These are phyloP conservation scores for Collybia sp. DNA, from an alignment of 768 basidiomycete genomes.

Conservation along the genomic window DNA sequence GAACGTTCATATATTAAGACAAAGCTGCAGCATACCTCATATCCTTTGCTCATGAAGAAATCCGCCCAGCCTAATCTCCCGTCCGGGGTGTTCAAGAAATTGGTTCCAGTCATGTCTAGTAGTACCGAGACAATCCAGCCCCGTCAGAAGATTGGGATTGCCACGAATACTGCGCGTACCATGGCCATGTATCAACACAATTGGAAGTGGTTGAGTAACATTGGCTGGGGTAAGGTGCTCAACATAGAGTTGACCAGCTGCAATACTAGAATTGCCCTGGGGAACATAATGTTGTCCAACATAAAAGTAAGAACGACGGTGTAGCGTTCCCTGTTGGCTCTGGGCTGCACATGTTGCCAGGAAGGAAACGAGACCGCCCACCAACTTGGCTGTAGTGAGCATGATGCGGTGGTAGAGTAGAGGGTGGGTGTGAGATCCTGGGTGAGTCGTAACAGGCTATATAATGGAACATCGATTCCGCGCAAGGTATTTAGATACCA, in stretches of 20 bases:
- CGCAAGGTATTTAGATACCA: too few species aligned
- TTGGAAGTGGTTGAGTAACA: constrained; percentile 32
- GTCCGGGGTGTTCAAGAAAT: constrained; percentile 50
- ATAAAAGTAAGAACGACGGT: constrained; percentile 45
- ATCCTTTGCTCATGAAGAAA: constrained; percentile 44
- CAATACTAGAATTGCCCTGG: constrained; percentile 29
- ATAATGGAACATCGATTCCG: too few species aligned
- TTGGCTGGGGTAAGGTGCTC: constrained; percentile 40
- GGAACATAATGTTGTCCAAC: constrained; percentile 36
- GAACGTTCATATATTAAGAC: too few species aligned
- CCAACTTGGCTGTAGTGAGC: too few species aligned
- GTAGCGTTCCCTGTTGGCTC: constrained; percentile 24
- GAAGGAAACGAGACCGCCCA: too few species aligned
- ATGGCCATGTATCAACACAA: constrained; percentile 45
- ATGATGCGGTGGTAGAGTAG: too few species aligned
- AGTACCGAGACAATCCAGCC: background rate
- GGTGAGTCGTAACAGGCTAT: too few species aligned
- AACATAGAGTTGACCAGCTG: constrained; percentile 46
- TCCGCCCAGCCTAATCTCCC: constrained; percentile 54
- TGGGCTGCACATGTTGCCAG: too few species aligned
- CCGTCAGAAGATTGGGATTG: background rate
- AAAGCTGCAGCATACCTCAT: constrained; percentile 33
- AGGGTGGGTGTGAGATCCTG: too few species aligned
- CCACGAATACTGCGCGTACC: constrained; percentile 17
- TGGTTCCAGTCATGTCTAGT: constrained; percentile 46